These are phyloP conservation scores for Thermomucor indicae-seudaticae DNA, from an alignment of 371 early-diverging fungal genomes.

Conservation along the genomic window DNA sequence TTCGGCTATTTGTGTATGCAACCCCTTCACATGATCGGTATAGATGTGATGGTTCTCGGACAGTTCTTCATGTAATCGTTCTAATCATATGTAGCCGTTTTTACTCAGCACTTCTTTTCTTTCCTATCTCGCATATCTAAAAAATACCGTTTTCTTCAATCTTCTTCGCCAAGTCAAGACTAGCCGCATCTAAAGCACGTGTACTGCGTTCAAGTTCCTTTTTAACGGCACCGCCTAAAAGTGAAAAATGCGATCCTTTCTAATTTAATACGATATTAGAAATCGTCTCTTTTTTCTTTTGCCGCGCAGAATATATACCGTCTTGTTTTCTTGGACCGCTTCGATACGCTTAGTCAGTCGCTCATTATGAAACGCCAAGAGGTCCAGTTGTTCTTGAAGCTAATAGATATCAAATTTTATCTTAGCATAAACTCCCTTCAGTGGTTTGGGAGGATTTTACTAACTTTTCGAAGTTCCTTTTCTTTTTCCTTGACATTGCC, in stretches of 20 bases:
- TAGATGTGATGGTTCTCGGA: conserved; percentile 50
- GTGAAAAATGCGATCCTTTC: conserved; percentile 47
- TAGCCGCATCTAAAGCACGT: conserved; percentile 49
- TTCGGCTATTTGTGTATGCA: conserved; percentile 49
- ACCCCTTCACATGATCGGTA: conserved; percentile 45
- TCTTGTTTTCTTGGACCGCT: conserved; percentile 50
- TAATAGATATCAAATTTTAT: conserved; percentile 2
- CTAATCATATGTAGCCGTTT: conserved; percentile 15
- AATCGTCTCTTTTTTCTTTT: neutral
- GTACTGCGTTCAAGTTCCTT: conserved; percentile 59
- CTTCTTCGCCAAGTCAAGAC: conserved; percentile 49
- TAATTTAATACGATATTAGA: conserved; percentile 3
- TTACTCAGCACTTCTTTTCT: conserved; percentile 6
- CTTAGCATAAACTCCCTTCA: neutral
- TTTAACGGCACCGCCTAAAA: conserved; percentile 55
- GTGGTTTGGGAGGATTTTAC: too few relatives aligned
- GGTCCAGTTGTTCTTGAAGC: conserved; percentile 58
- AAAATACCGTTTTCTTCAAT: conserved; percentile 60
- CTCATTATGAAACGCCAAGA: conserved; percentile 63
- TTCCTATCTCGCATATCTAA: neutral
- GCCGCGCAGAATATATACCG: conserved; percentile 23
- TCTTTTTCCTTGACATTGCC: conserved; percentile 63
- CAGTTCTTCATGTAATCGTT: conserved; percentile 46
- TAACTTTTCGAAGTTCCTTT: conserved; percentile 61
- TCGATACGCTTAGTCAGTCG: conserved; percentile 64